phyloP scores from a whole-genome alignment of 2,329 filamentous ascomycete genomes.

The Hirsutella minnesotensis region DNA sequence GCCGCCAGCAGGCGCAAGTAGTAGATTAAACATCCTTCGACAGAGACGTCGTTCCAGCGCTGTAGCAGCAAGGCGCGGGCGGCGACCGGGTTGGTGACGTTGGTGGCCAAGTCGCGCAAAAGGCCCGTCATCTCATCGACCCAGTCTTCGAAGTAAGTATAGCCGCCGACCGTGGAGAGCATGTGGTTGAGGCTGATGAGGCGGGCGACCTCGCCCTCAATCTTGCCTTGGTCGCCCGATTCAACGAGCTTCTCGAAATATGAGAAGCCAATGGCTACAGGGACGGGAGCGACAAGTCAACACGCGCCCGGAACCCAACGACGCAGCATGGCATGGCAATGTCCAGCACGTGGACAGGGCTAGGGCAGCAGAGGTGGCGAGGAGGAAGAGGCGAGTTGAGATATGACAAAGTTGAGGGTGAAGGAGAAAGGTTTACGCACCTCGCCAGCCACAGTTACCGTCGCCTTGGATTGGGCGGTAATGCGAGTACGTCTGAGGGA shows the following conservation, averaged over 20 bases:
- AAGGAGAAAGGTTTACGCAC: constrained; percentile 39
- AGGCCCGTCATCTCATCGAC: constrained; percentile 62
- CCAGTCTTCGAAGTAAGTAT: constrained; percentile 67
- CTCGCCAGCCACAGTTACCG: constrained; percentile 96
- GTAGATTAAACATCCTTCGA: constrained; percentile 70
- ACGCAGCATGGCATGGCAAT: not conserved
- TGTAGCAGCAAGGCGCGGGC: constrained; percentile 42
- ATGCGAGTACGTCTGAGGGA: constrained; percentile 75
- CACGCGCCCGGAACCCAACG: not conserved
- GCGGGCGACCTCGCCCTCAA: constrained; percentile 60
- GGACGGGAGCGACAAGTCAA: not conserved
- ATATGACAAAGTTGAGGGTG: not conserved
- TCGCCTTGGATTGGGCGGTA: constrained; percentile 84
- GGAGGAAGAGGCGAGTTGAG: not conserved
- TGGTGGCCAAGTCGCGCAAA: constrained; percentile 48
- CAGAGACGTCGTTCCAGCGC: constrained; percentile 61
- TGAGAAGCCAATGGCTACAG: constrained; percentile 75
- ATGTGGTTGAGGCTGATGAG: constrained; percentile 60
- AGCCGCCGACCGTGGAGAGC: constrained; percentile 60
- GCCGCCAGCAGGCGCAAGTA: constrained; percentile 73
- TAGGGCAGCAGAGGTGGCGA: not conserved
- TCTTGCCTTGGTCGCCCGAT: constrained; percentile 48
- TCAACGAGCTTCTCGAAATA: constrained; percentile 82
- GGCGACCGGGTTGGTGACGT: constrained; percentile 47
- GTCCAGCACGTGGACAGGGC: not conserved